Percentiles rank a stretch among this genome's conserved stretches.
phyloP scores from a whole-genome alignment of 169 alveolate genomes.

The Fabrea salina region DNA sequence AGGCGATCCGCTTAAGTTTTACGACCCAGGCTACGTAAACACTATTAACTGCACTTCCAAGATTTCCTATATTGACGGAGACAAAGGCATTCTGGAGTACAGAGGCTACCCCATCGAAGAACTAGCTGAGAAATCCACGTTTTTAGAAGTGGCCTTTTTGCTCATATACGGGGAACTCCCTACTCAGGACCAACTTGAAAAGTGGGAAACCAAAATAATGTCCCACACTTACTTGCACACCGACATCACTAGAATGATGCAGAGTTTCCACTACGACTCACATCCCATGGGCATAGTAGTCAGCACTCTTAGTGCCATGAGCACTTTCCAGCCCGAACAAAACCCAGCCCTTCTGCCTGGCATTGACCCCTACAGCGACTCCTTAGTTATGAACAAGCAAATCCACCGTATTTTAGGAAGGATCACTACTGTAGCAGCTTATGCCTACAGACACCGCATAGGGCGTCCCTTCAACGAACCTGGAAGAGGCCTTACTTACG shows the following conservation, averaged over 20 bases:
- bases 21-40: slow-evolving; percentile 86
- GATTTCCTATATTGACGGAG: slow-evolving; percentile 85
- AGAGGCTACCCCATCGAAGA: slow-evolving; percentile 87
- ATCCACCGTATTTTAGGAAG: slow-evolving; percentile 72
- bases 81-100: slow-evolving; percentile 83
- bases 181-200: slow-evolving; percentile 39
- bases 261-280: slow-evolving; percentile 76
- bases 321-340: slow-evolving; percentile 82
- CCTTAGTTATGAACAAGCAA: slow-evolving; percentile 67
- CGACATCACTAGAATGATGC: slow-evolving; percentile 34
- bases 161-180: slow-evolving; percentile 86
- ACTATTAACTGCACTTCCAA: slow-evolving; percentile 78
- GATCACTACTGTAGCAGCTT: slow-evolving; percentile 71
- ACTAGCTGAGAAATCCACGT: slow-evolving; percentile 78
- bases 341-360: slow-evolving; percentile 78
- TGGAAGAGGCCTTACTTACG: slow-evolving; percentile 50
- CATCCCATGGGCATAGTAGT: slow-evolving; percentile 88
- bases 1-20: slow-evolving; percentile 64
- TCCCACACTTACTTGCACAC: not conserved
- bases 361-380: slow-evolving; percentile 55
- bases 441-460: slow-evolving; percentile 73
- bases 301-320: slow-evolving; percentile 73
- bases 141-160: slow-evolving; percentile 79
- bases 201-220: not conserved
- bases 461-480: slow-evolving; percentile 62